Conservation (phyloP, 2,329 filamentous ascomycete species). For the Colletotrichum cereale region DNA sequence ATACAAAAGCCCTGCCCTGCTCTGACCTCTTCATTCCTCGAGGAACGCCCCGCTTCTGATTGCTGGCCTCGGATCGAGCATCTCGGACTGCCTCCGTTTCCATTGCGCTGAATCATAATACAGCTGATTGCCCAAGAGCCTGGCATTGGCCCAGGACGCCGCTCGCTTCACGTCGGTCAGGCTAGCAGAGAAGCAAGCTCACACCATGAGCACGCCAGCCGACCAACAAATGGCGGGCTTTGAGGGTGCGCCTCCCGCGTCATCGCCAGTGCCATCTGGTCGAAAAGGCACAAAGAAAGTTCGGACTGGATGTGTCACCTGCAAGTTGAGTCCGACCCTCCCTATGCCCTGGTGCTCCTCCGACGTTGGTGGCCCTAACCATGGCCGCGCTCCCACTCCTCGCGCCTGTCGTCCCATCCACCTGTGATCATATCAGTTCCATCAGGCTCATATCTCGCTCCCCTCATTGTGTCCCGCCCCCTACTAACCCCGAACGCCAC, state of each 20-base stretch:
- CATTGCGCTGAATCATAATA: neutral
- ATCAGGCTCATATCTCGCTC: neutral
- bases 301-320: conserved; percentile 65
- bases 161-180: neutral
- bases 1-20: neutral
- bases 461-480: neutral
- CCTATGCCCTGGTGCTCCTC: neutral
- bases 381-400: neutral
- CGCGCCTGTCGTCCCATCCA: neutral
- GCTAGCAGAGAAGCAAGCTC: neutral
- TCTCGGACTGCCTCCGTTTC: conserved; percentile 1
- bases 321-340: conserved; percentile 59
- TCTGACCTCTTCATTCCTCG: neutral
- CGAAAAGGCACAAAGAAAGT: conserved; percentile 61
- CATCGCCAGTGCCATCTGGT: conserved; percentile 39
- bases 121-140: neutral
- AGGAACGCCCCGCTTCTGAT: conserved; percentile 9
- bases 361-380: neutral
- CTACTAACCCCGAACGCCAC: neutral
- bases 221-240: conserved; percentile 22
- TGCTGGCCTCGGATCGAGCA: conserved; percentile 30
- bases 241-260: conserved; percentile 18
- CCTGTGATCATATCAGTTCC: neutral
- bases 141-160: neutral
- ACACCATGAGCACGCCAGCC: conserved; percentile 1